Evolutionary conservation across 2,329 filamentous ascomycete species (phyloP).

Genomic region (Calonectria hawksworthii): DNA sequence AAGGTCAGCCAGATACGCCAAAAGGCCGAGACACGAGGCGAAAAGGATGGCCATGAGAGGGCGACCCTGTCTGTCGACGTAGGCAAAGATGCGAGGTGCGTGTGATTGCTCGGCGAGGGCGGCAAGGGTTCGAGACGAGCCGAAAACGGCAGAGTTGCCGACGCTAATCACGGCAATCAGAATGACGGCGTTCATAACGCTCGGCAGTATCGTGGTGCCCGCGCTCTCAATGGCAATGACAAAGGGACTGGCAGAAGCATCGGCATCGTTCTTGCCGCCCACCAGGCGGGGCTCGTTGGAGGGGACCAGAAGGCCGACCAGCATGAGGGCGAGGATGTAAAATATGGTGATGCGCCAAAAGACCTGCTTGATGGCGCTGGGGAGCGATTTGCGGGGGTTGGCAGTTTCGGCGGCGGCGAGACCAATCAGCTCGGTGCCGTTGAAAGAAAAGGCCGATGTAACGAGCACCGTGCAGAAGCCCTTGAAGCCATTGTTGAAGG

Average conservation of each 20-base stretch:
- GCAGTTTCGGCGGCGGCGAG: conserved; percentile 83
- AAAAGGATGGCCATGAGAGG: conserved; percentile 81
- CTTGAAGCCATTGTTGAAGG: conserved; percentile 87
- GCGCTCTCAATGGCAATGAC: conserved; percentile 92
- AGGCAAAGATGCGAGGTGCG: conserved; percentile 82
- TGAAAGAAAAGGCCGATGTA: conserved; percentile 81
- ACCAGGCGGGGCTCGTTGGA: conserved; percentile 78
- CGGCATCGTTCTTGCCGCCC: conserved; percentile 64
- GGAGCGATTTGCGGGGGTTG: conserved; percentile 84
- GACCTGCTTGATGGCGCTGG: conserved; percentile 91
- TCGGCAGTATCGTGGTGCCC: conserved; percentile 83
- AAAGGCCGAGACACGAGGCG: conserved; percentile 77
- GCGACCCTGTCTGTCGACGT: conserved; percentile 87
- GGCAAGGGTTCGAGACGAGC: conserved; percentile 89
- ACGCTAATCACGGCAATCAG: conserved; percentile 92
- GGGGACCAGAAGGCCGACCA: conserved; percentile 87
- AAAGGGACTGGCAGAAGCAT: conserved; percentile 87
- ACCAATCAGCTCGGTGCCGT: conserved; percentile 82
- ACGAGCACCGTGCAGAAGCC: conserved; percentile 84
- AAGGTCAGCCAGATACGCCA: conserved; percentile 82
- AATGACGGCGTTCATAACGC: conserved; percentile 95
- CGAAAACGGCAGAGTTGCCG: conserved; percentile 92
- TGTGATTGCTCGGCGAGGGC: conserved; percentile 91
- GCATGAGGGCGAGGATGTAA: conserved; percentile 86
- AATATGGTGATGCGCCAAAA: conserved; percentile 96